Percentiles rank a stretch among this genome's conserved stretches.
Conservation (phyloP, 164 flowering plant genomes). For the Vitis labrusca region DNA sequence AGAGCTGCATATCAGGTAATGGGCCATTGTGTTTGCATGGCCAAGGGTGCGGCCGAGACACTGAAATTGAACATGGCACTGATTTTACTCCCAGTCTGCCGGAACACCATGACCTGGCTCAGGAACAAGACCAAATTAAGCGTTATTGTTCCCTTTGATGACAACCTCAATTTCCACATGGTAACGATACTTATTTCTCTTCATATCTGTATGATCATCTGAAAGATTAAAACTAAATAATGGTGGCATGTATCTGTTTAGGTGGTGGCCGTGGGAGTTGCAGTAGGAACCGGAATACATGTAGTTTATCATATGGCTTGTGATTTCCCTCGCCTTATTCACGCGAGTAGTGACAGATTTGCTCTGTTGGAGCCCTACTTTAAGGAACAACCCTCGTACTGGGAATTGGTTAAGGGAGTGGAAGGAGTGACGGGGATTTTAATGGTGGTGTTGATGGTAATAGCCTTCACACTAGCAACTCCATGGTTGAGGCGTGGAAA, state of each 20-base stretch:
- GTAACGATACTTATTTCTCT: too few relatives aligned
- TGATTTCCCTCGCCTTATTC: constrained; percentile 31
- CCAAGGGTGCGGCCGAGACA: constrained; percentile 17
- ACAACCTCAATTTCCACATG: constrained; percentile 10
- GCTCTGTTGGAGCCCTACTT: neutral
- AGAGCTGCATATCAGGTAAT: constrained; percentile 4
- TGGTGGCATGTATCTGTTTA: neutral
- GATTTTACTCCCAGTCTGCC: constrained; percentile 10
- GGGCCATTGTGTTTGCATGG: constrained; percentile 10
- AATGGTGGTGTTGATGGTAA: constrained; percentile 5
- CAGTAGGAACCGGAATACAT: constrained; percentile 30
- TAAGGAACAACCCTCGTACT: neutral
- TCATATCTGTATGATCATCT: too few relatives aligned
- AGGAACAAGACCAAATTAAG: constrained; percentile 3
- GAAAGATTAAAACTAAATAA: too few relatives aligned
- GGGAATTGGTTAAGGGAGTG: neutral
- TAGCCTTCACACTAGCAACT: constrained; percentile 3
- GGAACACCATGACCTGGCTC: constrained; percentile 12
- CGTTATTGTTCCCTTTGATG: neutral
- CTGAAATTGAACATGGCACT: constrained; percentile 11
- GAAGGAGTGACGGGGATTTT: constrained; percentile 1
- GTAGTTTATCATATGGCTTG: constrained; percentile 34
- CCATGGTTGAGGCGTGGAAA: constrained; percentile 3
- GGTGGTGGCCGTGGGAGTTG: constrained; percentile 31
- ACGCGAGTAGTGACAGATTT: neutral